A percentile compares a stretch with the other conserved stretches of the same genome.
Conservation (phyloP, 2,329 filamentous ascomycete species). For the Pseudogymnoascus sp. region DNA sequence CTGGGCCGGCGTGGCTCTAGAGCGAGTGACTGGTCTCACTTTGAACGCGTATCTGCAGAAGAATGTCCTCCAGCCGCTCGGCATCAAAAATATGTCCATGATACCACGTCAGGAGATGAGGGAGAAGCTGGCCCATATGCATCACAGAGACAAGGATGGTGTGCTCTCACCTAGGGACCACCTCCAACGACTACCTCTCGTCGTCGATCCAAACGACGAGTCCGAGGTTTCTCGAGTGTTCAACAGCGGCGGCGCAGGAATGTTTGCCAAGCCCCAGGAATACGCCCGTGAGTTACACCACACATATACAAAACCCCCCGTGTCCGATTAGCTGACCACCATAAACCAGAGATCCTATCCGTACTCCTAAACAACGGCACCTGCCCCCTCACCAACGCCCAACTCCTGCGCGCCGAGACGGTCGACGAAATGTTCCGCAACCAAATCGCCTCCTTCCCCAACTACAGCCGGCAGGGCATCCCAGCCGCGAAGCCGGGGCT, state of each 20-base stretch:
- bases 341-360: slow-evolving; percentile 43
- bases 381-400: slow-evolving; percentile 43
- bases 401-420: slow-evolving; percentile 48
- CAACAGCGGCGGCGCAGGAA: slow-evolving; percentile 53
- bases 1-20: slow-evolving; percentile 33
- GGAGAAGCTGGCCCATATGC: slow-evolving; percentile 46
- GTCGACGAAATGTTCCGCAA: slow-evolving; percentile 57
- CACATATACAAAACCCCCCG: background rate
- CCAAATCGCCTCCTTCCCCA: slow-evolving; percentile 44
- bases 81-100: slow-evolving; percentile 19
- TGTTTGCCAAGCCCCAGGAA: slow-evolving; percentile 50
- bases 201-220: slow-evolving; percentile 6
- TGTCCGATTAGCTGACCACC: background rate
- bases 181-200: slow-evolving; percentile 12
- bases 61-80: slow-evolving; percentile 13
- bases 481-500: slow-evolving; percentile 39
- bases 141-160: slow-evolving; percentile 38
- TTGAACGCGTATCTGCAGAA: slow-evolving; percentile 12
- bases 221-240: slow-evolving; percentile 23
- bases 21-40: slow-evolving; percentile 6
- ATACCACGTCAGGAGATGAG: slow-evolving; percentile 39
- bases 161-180: slow-evolving; percentile 18
- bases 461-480: slow-evolving; percentile 39
- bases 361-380: slow-evolving; percentile 54
- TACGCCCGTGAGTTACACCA: slow-evolving; percentile 42